These are phyloP conservation scores for Trichoderma atroviride DNA, from an alignment of 2,329 filamentous ascomycete genomes.

Conservation along the genomic window DNA sequence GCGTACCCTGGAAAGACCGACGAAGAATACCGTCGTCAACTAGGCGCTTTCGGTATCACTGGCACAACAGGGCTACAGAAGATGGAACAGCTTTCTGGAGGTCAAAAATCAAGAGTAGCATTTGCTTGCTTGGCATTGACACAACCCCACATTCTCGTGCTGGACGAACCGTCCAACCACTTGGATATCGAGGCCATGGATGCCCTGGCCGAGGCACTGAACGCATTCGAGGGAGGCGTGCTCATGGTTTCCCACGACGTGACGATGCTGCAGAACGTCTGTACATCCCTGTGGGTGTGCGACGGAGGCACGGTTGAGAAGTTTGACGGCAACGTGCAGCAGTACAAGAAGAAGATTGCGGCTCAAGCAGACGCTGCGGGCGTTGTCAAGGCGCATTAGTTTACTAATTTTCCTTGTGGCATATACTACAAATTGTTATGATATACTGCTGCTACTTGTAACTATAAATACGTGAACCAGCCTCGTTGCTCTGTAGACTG, in stretches of 20 bases:
- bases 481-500: background rate
- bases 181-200: slow-evolving; percentile 99
- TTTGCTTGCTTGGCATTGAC: slow-evolving; percentile 94
- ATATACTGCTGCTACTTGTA: background rate
- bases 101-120: slow-evolving; percentile 96
- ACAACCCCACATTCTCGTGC: slow-evolving; percentile 94
- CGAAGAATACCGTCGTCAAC: slow-evolving; percentile 93
- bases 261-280: slow-evolving; percentile 96
- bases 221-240: slow-evolving; percentile 89
- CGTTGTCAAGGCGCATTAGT: slow-evolving; percentile 70
- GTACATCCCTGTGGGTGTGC: slow-evolving; percentile 93
- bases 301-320: slow-evolving; percentile 93
- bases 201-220: slow-evolving; percentile 80
- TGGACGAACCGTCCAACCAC: slow-evolving; percentile 98
- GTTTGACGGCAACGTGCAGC: slow-evolving; percentile 91
- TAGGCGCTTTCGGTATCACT: slow-evolving; percentile 87
- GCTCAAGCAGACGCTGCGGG: slow-evolving; percentile 86
- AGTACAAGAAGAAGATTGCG: slow-evolving; percentile 95
- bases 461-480: background rate
- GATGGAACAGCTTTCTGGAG: slow-evolving; percentile 91
- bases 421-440: background rate
- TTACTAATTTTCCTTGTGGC: background rate
- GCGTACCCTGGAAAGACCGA: slow-evolving; percentile 88
- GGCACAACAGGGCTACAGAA: slow-evolving; percentile 96
- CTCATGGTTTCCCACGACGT: slow-evolving; percentile 99